Base-by-base conservation (phyloP, 2,329 filamentous ascomycete species). In the Colletotrichum sp. region DNA sequence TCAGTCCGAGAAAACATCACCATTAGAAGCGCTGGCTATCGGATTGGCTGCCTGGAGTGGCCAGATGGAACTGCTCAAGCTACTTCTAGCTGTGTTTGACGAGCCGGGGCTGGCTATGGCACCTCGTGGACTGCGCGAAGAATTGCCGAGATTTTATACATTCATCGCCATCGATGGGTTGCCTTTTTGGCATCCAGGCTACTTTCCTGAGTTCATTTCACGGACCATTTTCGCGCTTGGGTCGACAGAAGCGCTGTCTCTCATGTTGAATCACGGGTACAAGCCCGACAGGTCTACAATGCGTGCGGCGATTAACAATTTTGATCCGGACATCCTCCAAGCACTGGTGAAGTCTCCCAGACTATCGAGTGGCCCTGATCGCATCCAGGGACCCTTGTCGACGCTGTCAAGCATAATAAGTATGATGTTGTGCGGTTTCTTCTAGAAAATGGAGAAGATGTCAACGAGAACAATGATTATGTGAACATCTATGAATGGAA, bases 331-430 rank as follows among this genome's bases (percentile, higher is more conserved):
- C 55, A 10, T 58, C 0, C 13, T 58, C 55, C 12, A 28, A 24
- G 28, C 7, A 10, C 1, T 28, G 55, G 0, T 58, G 24, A 28
- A 18, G 1, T 58, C 7, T 18, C n/a, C 15, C 24, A 58, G 55
- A 18, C 16, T 28, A 8, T 18, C 24, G 6, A 2, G 28, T 9
- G 8, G 0, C 9, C 18, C 13, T 3, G 13, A 5, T 5, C 2
- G 5, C 21, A 18, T n/a, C 2, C 16, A n/a, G n/a, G 55, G 21
- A 9, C 12, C 26, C 16, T 1, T 58, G 9, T 28, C 34, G 15
- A 36, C 6, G 34, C 13, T 1, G 34, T 36, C 6, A 16, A 1
- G 34, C 6, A 16, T 9, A 2, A 10, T 10, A 28, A 16, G 8
- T 10, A 58, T 4, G 24, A 21, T 18, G 55, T 28, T 6, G 10